phyloP scores from a whole-genome alignment of 306 rosid species.

The Fagus sylvatica region DNA sequence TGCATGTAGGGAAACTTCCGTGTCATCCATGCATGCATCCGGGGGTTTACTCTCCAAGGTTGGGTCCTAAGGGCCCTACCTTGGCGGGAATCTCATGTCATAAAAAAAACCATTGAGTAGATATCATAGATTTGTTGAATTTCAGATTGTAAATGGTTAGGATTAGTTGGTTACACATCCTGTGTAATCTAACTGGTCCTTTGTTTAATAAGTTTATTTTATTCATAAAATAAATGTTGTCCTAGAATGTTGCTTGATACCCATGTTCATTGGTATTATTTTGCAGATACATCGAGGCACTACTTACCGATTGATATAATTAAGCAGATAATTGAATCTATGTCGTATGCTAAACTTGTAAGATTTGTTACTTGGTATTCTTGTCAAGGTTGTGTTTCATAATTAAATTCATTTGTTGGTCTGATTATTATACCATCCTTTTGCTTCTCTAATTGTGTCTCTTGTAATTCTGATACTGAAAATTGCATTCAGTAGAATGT shows the following conservation, averaged over 20 bases:
- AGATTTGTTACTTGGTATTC: slow-evolving; percentile 28
- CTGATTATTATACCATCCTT: slow-evolving; percentile 10
- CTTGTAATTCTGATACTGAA: slow-evolving; percentile 46
- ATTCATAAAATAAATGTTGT: not conserved
- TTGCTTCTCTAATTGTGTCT: slow-evolving; percentile 16
- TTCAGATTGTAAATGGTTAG: too few species aligned
- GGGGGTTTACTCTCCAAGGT: too few species aligned
- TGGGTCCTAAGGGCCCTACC: too few species aligned
- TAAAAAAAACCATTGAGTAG: too few species aligned
- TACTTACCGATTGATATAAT: slow-evolving; percentile 73
- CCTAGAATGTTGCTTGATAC: slow-evolving; percentile 29
- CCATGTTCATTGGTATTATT: slow-evolving; percentile 19
- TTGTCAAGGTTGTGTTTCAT: slow-evolving; percentile 2
- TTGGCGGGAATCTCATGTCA: too few species aligned
- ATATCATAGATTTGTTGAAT: too few species aligned
- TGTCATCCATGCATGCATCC: too few species aligned
- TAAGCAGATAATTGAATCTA: slow-evolving; percentile 83
- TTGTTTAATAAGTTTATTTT: too few species aligned
- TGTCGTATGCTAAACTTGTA: slow-evolving; percentile 97
- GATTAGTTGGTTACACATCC: too few species aligned
- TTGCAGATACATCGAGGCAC: slow-evolving; percentile 97
- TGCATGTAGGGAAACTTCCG: too few species aligned
- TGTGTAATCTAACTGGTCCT: too few species aligned
- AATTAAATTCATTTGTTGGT: slow-evolving; percentile 13
- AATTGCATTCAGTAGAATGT: slow-evolving; percentile 70